phyloP scores from a whole-genome alignment of 495 filamentous ascomycete genomes.

The Geoglossum glabrum region DNA sequence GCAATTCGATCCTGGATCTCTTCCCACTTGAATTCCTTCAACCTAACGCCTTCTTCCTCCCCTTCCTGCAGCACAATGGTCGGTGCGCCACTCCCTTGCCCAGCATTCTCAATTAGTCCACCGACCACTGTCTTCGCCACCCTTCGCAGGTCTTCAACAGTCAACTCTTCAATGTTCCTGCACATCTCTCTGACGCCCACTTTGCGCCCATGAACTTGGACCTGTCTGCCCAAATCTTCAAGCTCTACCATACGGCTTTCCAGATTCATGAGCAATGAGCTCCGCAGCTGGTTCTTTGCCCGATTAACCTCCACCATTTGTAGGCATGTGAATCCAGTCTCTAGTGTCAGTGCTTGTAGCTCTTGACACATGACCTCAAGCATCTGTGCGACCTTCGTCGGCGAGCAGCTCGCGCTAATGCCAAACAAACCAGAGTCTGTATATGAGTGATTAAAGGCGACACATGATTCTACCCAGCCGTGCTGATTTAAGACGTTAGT shows the following conservation, averaged over 20 bases:
- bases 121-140: slow-evolving; percentile 69
- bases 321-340: slow-evolving; percentile 48
- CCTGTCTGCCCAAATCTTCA: slow-evolving; percentile 91
- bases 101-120: slow-evolving; percentile 54
- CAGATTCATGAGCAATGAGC: slow-evolving; percentile 87
- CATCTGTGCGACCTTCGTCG: slow-evolving; percentile 55
- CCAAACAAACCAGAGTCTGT: slow-evolving; percentile 90
- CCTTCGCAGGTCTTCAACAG: slow-evolving; percentile 57
- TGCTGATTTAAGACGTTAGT: slow-evolving; percentile 95
- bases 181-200: slow-evolving; percentile 90
- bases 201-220: slow-evolving; percentile 86
- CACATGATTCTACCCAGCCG: slow-evolving; percentile 86
- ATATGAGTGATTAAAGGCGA: slow-evolving; percentile 94
- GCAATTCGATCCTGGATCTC: slow-evolving; percentile 74
- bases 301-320: slow-evolving; percentile 63
- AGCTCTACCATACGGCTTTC: slow-evolving; percentile 94
- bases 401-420: slow-evolving; percentile 69
- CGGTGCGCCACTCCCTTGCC: slow-evolving; percentile 69
- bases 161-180: slow-evolving; percentile 59
- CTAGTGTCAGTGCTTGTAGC: slow-evolving; percentile 53
- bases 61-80: slow-evolving; percentile 87
- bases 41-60: slow-evolving; percentile 29
- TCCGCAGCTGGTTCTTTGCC: slow-evolving; percentile 95
- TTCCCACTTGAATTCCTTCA: slow-evolving; percentile 50
- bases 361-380: slow-evolving; percentile 87